Percentiles rank a stretch among this genome's conserved stretches.
phyloP scores from a whole-genome alignment of 2,329 filamentous ascomycete species.

The Conoideocrella luteorostrata region DNA sequence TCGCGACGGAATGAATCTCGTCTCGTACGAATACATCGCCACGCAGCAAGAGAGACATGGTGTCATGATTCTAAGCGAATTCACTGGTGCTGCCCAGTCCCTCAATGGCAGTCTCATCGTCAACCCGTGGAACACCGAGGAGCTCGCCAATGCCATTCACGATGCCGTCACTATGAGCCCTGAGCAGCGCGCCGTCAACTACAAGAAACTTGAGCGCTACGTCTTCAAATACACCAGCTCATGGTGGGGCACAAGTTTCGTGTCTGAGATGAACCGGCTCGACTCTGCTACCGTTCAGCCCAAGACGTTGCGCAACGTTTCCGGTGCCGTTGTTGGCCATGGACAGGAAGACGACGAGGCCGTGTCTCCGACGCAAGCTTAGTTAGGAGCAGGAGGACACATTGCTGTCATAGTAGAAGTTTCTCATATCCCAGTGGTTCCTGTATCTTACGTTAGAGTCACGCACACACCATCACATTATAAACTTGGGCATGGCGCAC shows the following conservation, averaged over 20 bases:
- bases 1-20: constrained; percentile 98
- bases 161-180: constrained; percentile 95
- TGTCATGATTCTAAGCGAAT: constrained; percentile 91
- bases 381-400: too few relatives aligned
- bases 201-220: constrained; percentile 86
- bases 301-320: constrained; percentile 36
- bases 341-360: constrained; percentile 8
- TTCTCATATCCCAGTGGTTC: too few relatives aligned
- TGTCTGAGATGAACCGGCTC: constrained; percentile 66
- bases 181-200: constrained; percentile 80
- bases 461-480: too few relatives aligned
- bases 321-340: constrained; percentile 29
- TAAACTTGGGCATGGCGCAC: too few relatives aligned
- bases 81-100: constrained; percentile 90
- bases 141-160: constrained; percentile 86
- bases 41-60: constrained; percentile 86
- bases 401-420: too few relatives aligned
- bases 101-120: constrained; percentile 90
- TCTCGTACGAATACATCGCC: constrained; percentile 97
- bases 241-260: constrained; percentile 94
- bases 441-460: too few relatives aligned
- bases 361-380: constrained; percentile 5
- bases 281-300: constrained; percentile 30
- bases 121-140: constrained; percentile 98
- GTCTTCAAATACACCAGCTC: constrained; percentile 97